Base-by-base conservation (phyloP, 2,329 filamentous ascomycete genomes). In the Chaetothyriales sp. region DNA sequence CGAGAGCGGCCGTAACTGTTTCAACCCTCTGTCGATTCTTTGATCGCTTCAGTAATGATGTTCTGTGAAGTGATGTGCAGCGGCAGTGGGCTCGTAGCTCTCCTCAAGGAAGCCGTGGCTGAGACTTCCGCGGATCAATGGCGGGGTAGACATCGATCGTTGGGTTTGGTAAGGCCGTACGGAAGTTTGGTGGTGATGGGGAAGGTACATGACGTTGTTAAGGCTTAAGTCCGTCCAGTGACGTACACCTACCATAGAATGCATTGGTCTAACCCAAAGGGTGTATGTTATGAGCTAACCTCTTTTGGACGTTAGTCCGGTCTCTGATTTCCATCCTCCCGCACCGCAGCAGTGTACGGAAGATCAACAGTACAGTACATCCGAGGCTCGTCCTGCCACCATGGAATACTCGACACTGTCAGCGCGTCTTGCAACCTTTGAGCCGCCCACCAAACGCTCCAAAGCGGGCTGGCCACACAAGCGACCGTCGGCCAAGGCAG, bases 391-490 rank as follows among this genome's bases (percentile, higher is more conserved):
- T 39, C 12, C 10, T 15, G 10, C 32, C 10, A 36, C 22, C 51
- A 59, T 59, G 57, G 57, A 57, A 46, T 57, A 50, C 43, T 48
- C 75, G 59, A 84, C 83, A 15, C 81, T 81, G 57, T 80, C 87
- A 57, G 83, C 81, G 60, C 86, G 92, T 46, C 70, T 95, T 36
- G 81, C 80, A 28, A 90, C 87, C 9, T 98, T 96, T 66, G 76
- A 84, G 48, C 73, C 72, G 49, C 68, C 78, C 2, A 76, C 73
- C 47, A 72, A 79, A 54, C 76, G 75, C 59, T 75, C 76, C 54
- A 76, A 77, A 62, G 72, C 70, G 63, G 49, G 68, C 65, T 98
- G 92, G 92, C 88, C 90, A 19, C 86, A 95, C 65, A 74, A 77
- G 56, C 74, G 70, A 25, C 79, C 86, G 1, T 72, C 78, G 1